Percentiles rank a stretch among this genome's conserved stretches.
Conservation (phyloP, 1,284 basidiomycete species). For the Anthracocystis walkeri region DNA sequence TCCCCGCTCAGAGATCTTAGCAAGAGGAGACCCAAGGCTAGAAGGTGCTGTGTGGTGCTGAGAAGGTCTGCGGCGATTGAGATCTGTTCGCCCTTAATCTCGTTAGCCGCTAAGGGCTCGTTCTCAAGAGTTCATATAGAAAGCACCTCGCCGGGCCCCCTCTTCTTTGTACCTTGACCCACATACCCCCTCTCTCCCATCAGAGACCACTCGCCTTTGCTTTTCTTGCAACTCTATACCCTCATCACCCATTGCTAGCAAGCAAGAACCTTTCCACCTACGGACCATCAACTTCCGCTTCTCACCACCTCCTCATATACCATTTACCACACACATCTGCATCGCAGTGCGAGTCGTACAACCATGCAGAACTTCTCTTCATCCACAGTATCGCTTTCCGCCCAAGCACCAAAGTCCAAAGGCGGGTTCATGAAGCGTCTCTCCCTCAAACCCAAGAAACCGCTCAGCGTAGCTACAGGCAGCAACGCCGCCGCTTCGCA, state of each 20-base stretch:
- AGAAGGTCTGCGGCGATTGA: too few species aligned
- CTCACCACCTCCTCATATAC: background rate
- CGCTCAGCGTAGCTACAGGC: background rate
- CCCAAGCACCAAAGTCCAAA: constrained; percentile 13
- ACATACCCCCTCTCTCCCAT: background rate
- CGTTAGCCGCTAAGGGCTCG: background rate
- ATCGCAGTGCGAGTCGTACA: background rate
- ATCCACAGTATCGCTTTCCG: constrained; percentile 14
- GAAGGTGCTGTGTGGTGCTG: too few species aligned
- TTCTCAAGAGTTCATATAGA: too few species aligned
- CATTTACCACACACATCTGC: background rate
- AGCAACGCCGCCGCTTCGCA: constrained; percentile 17
- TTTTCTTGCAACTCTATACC: background rate
- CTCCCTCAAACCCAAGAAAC: constrained; percentile 14
- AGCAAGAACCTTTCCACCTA: background rate
- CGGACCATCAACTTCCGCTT: too few species aligned
- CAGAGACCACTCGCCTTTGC: too few species aligned
- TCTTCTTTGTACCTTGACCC: background rate
- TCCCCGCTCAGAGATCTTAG: too few species aligned
- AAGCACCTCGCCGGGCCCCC: background rate
- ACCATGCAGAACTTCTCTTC: constrained; percentile 26
- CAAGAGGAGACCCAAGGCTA: too few species aligned
- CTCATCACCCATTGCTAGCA: background rate
- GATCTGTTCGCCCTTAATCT: background rate
- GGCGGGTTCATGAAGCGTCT: constrained; percentile 23